phyloP scores from a whole-genome alignment of 106 monocot genomes.

The Platanthera guangdongensis region DNA sequence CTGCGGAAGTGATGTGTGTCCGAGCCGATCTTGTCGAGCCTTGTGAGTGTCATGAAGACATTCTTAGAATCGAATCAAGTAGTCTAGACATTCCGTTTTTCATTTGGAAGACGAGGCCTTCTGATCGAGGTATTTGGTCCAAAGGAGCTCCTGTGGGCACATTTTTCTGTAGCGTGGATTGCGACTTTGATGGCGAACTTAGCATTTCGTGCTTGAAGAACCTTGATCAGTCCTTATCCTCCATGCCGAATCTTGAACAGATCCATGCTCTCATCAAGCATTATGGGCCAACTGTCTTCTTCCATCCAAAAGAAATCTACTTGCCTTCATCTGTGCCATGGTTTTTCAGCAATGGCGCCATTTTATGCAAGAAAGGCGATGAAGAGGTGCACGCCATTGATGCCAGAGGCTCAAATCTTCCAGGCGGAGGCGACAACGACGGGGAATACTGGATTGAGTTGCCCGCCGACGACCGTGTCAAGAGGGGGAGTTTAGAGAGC shows the following conservation, averaged over 20 bases:
- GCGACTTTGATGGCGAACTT: slow-evolving; percentile 18
- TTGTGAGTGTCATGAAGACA: slow-evolving; percentile 42
- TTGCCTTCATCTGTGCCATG: slow-evolving; percentile 89
- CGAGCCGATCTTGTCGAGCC: slow-evolving; percentile 72
- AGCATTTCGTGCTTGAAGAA: slow-evolving; percentile 73
- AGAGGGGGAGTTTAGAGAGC: slow-evolving; percentile 54
- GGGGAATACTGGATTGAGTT: slow-evolving; percentile 96
- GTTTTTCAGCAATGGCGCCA: slow-evolving; percentile 90
- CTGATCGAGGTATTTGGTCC: slow-evolving; percentile 59
- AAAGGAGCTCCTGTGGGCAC: slow-evolving; percentile 69
- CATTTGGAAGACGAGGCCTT: slow-evolving; percentile 63
- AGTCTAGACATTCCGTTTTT: slow-evolving; percentile 20
- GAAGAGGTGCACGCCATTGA: slow-evolving; percentile 45
- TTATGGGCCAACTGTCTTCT: slow-evolving; percentile 91
- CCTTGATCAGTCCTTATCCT: slow-evolving; percentile 34
- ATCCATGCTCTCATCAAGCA: slow-evolving; percentile 65
- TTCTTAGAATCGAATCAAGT: slow-evolving; percentile 26
- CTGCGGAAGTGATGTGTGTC: slow-evolving; percentile 75
- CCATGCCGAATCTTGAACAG: slow-evolving; percentile 94
- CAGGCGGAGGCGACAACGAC: slow-evolving; percentile 76
- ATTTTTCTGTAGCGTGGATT: slow-evolving; percentile 49
- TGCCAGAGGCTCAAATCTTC: slow-evolving; percentile 66
- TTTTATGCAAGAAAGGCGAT: slow-evolving; percentile 43
- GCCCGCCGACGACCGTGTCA: slow-evolving; percentile 41
- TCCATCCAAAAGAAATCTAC: slow-evolving; percentile 82